A percentile compares a stretch with the other conserved stretches of the same genome.
Conservation (phyloP, 192 early-diverging fungal species). For the Phlyctochytrium arcticum region DNA sequence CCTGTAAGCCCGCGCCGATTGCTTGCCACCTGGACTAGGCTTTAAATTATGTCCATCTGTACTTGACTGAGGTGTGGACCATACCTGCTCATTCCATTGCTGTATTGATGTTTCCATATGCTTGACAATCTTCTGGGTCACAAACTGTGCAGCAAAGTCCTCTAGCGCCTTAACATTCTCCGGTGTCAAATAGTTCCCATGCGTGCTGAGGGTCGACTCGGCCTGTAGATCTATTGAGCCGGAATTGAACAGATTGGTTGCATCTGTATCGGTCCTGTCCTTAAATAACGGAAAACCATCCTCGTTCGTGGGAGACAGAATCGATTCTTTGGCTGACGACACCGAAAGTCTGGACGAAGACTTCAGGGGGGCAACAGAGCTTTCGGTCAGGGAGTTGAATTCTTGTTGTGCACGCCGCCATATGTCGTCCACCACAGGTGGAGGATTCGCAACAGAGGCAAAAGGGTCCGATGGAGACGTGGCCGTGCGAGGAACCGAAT, state of each 20-base stretch:
- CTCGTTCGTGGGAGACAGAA: constrained; percentile 17
- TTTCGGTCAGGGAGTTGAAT: constrained; percentile 31
- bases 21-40: constrained; percentile 57
- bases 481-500: constrained; percentile 37
- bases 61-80: neutral
- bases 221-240: neutral
- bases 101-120: constrained; percentile 86
- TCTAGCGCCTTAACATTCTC: constrained; percentile 53
- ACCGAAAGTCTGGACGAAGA: constrained; percentile 11
- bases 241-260: neutral
- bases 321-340: neutral
- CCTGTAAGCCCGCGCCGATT: constrained; percentile 85
- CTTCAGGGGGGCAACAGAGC: neutral
- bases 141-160: constrained; percentile 55
- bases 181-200: constrained; percentile 50
- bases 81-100: constrained; percentile 81
- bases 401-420: constrained; percentile 46
- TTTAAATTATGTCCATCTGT: neutral
- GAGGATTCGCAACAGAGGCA: constrained; percentile 22
- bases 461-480: constrained; percentile 3
- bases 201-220: constrained; percentile 8
- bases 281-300: constrained; percentile 28
- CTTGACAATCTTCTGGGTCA: constrained; percentile 74
- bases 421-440: constrained; percentile 29
- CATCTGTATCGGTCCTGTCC: neutral